Conservation (phyloP, 2,329 filamentous ascomycete species). For the Raffaelea arxii region DNA sequence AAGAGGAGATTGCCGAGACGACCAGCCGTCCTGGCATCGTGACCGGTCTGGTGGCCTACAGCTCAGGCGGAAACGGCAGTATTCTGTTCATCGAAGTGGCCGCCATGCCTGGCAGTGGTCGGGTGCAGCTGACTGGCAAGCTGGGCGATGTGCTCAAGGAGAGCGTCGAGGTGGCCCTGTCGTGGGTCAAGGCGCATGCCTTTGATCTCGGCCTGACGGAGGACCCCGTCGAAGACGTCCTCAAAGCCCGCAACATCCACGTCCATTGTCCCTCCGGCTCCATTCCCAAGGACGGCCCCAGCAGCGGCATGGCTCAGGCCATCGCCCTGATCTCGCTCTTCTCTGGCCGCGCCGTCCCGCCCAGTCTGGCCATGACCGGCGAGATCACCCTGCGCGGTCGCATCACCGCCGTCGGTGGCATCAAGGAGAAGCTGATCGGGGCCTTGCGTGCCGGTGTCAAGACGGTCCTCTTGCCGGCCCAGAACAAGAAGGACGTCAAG, state of each 20-base stretch:
- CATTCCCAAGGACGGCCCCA: slow-evolving; percentile 85
- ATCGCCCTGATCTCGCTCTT: slow-evolving; percentile 89
- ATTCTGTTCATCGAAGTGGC: slow-evolving; percentile 98
- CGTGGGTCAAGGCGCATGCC: slow-evolving; percentile 94
- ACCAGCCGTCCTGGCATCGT: slow-evolving; percentile 79
- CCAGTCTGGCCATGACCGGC: slow-evolving; percentile 89
- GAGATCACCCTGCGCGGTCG: slow-evolving; percentile 75
- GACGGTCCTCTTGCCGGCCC: slow-evolving; percentile 77
- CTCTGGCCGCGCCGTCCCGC: slow-evolving; percentile 73
- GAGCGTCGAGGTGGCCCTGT: slow-evolving; percentile 88
- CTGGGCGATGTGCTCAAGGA: slow-evolving; percentile 96
- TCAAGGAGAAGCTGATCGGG: slow-evolving; percentile 97
- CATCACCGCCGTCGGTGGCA: slow-evolving; percentile 89
- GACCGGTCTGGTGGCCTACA: slow-evolving; percentile 92
- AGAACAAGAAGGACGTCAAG: slow-evolving; percentile 85
- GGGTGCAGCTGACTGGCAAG: slow-evolving; percentile 91
- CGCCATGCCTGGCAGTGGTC: slow-evolving; percentile 88
- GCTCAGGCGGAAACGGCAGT: slow-evolving; percentile 81
- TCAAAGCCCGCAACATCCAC: slow-evolving; percentile 89
- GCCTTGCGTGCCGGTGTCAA: slow-evolving; percentile 89
- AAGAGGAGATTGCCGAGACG: slow-evolving; percentile 91
- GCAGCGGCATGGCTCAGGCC: slow-evolving; percentile 86
- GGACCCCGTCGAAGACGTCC: slow-evolving; percentile 79
- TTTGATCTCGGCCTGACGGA: slow-evolving; percentile 79
- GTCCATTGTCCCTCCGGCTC: slow-evolving; percentile 93